Conservation (phyloP, 2,329 filamentous ascomycete genomes). For the Lachnellula hyalina region DNA sequence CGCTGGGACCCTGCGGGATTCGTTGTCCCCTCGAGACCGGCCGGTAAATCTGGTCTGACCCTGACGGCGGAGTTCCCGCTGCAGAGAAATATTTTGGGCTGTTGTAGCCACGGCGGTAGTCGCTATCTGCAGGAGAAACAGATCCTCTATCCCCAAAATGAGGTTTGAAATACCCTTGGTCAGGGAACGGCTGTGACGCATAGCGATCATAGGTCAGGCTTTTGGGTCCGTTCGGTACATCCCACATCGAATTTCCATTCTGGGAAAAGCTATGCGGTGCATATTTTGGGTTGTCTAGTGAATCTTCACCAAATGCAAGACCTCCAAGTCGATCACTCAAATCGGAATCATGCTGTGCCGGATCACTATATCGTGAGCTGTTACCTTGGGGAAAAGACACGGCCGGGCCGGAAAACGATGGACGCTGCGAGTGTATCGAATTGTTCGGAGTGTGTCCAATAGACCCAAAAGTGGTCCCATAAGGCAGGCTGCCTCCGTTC, state of each 20-base stretch:
- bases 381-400: conserved; percentile 45
- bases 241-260: conserved; percentile 26
- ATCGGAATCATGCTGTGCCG: conserved; percentile 23
- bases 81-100: conserved; percentile 29
- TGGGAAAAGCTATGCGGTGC: conserved; percentile 19
- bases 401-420: conserved; percentile 38
- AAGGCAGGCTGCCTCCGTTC: conserved; percentile 18
- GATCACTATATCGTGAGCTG: conserved; percentile 28
- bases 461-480: conserved; percentile 27
- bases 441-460: conserved; percentile 38
- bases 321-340: conserved; percentile 26
- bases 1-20: conserved; percentile 21
- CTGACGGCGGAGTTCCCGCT: conserved; percentile 23
- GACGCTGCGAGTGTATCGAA: conserved; percentile 44
- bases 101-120: conserved; percentile 28
- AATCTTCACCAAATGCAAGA: conserved; percentile 26
- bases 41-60: conserved; percentile 25
- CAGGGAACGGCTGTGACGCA: conserved; percentile 25
- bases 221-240: conserved; percentile 21
- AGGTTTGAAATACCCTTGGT: conserved; percentile 27
- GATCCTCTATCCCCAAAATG: conserved; percentile 26
- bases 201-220: conserved; percentile 22
- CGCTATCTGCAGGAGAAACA: conserved; percentile 29
- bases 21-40: conserved; percentile 26
- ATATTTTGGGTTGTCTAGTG: conserved; percentile 24